A percentile compares a stretch with the other conserved stretches of the same genome.
These are phyloP conservation scores for Chlamydomonas asymmetrica DNA, from an alignment of 139 green algal species.

Conservation along the genomic window DNA sequence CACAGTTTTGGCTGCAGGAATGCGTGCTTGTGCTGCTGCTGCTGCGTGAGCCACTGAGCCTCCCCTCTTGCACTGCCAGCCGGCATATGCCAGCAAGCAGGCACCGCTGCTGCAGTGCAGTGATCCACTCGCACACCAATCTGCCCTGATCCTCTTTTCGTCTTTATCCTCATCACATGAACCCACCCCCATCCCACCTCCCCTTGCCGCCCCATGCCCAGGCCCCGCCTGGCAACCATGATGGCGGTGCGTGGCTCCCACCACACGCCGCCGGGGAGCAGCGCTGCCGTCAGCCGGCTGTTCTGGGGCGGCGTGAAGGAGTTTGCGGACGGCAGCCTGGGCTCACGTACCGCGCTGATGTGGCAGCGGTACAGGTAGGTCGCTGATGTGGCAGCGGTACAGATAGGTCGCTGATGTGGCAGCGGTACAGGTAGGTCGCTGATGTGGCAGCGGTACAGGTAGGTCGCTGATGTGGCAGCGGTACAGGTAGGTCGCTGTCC, in stretches of 20 bases:
- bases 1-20: no score
- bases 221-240: slow-evolving; percentile 36
- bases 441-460: slow-evolving; percentile 26
- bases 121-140: no score
- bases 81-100: no score
- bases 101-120: no score
- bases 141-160: no score
- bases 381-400: slow-evolving; percentile 6
- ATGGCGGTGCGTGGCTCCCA: slow-evolving; percentile 36
- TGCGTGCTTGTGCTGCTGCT: no score
- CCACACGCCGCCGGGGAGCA: slow-evolving; percentile 41
- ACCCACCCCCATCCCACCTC: no score
- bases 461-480: slow-evolving; percentile 14
- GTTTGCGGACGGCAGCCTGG: slow-evolving; percentile 75
- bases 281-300: no score
- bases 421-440: slow-evolving; percentile 1
- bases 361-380: slow-evolving; percentile 58
- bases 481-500: slow-evolving; percentile 28
- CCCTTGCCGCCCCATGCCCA: no score
- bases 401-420: slow-evolving; percentile 15
- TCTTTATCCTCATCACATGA: no score
- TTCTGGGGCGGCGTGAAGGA: slow-evolving; percentile 73
- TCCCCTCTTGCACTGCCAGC: no score
- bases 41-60: no score
- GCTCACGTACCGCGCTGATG: slow-evolving; percentile 69